Evolutionary conservation across 129 eudicot species (phyloP), one percentile per base, ranked within the genome.

Genomic region (Saposhnikovia divaricata): DNA sequence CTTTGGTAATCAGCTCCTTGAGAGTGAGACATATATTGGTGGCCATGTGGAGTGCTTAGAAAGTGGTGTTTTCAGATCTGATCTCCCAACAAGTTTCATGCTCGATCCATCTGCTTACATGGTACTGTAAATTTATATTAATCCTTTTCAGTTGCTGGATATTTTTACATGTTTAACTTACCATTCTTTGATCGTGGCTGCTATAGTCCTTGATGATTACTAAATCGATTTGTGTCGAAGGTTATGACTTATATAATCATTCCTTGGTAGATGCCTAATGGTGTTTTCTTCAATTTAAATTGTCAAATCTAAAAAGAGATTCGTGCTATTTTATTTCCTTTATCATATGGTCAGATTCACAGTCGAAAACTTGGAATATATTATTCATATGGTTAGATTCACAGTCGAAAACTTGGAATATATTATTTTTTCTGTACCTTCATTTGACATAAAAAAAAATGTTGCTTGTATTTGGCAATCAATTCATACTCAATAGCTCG

Each of bases 1-100:
- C 74, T 80, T 92, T 81, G 85, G 86, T 40, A 84, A 81, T 80
- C 96, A 80, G 34, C 95, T 96, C 76, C 90, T 96, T 53, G 99
- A 96, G 88, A 96, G 99, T 85, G 99, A 96, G 88, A 96, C 99
- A 72, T 96, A 96, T 72, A 92, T 96, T 72, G 99, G 99, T 82
- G 99, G 99, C 73, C 99, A 96, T 88, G 99, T 96, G 84, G 99
- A 96, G 86, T 96, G 99, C 84, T 89, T 92, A 31, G 99, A 96
- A 87, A 96, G 95, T 84, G 99, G 99, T 84, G 99, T 96, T 83
- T 96, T 90, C 84, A 92, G 99, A 89, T 96, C 99, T 84, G 99
- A 96, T 79, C 91, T 96, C 80, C 99, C 99, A 37, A 92, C 97
- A 53, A 89, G 92, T 85, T 96, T 96, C 81, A 92, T 87, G 84